Evolutionary conservation across 768 basidiomycete species (phyloP).

Genomic region (Tricholoma sp.): DNA sequence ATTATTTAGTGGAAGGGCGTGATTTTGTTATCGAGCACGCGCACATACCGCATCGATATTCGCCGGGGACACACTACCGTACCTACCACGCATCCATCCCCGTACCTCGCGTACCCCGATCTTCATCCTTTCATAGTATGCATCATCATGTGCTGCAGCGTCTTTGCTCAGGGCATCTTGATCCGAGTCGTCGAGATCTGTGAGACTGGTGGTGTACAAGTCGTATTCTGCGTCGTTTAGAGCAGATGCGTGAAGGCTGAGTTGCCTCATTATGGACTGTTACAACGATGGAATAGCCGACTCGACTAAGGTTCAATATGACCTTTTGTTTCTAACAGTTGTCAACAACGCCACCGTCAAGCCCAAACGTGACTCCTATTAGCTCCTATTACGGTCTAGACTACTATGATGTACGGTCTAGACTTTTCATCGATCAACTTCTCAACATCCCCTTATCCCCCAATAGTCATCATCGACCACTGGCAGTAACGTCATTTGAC

Average conservation of each 20-base stretch:
- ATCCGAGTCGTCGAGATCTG: slow-evolving; percentile 41
- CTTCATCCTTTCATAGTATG: slow-evolving; percentile 46
- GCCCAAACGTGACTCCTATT: too few relatives aligned
- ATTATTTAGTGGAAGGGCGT: neutral
- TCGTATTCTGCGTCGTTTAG: slow-evolving; percentile 70
- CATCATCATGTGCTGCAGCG: slow-evolving; percentile 31
- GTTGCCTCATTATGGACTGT: slow-evolving; percentile 44
- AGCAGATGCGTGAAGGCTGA: slow-evolving; percentile 69
- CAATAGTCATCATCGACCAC: too few relatives aligned
- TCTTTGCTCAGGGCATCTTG: slow-evolving; percentile 3
- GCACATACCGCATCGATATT: slow-evolving; percentile 52
- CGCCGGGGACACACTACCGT: slow-evolving; percentile 43
- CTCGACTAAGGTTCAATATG: too few relatives aligned
- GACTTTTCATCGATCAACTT: too few relatives aligned
- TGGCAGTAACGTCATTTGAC: too few relatives aligned
- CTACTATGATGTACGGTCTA: too few relatives aligned
- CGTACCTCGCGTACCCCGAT: slow-evolving; percentile 64
- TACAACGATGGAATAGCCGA: too few relatives aligned
- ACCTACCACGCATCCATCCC: slow-evolving; percentile 73
- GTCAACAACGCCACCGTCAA: too few relatives aligned
- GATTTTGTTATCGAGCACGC: neutral
- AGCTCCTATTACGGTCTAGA: too few relatives aligned
- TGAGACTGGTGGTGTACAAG: slow-evolving; percentile 57
- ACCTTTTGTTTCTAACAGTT: too few relatives aligned
- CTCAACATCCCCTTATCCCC: too few relatives aligned